Conservation (phyloP, 129 eudicot genomes). For the Chrysanthemum makinoi region DNA sequence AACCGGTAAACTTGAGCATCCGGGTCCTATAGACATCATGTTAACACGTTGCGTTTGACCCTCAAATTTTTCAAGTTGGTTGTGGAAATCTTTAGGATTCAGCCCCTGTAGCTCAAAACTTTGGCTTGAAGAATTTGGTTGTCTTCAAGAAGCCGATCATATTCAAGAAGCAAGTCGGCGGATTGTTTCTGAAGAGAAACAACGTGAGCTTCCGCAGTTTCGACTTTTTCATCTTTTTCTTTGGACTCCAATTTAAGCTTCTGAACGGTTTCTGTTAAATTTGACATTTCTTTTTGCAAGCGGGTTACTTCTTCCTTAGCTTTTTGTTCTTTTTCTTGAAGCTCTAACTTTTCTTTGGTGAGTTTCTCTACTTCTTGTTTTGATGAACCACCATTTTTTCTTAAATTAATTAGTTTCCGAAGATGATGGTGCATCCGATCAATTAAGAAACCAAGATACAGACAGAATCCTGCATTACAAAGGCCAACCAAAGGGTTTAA, state of each 20-base stretch:
- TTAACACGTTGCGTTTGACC: too few species aligned
- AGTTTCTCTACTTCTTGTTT: slow-evolving; percentile 76
- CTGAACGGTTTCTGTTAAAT: slow-evolving; percentile 46
- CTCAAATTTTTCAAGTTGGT: too few species aligned
- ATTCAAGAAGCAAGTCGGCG: slow-evolving; percentile 91
- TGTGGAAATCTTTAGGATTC: too few species aligned
- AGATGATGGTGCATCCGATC: slow-evolving; percentile 94
- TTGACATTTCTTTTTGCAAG: slow-evolving; percentile 54
- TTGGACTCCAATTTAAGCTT: slow-evolving; percentile 56
- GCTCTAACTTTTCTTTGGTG: slow-evolving; percentile 61
- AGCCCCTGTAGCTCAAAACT: slow-evolving; percentile 1
- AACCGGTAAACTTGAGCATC: slow-evolving; percentile 11
- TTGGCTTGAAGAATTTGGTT: slow-evolving; percentile 84
- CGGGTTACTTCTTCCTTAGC: slow-evolving; percentile 51
- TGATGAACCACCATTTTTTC: slow-evolving; percentile 54
- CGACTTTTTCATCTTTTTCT: slow-evolving; percentile 68
- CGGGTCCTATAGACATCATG: not conserved
- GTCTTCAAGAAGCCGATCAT: slow-evolving; percentile 83
- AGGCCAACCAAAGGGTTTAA: slow-evolving; percentile 3
- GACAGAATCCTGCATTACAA: slow-evolving; percentile 68
- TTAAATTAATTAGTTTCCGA: slow-evolving; percentile 46
- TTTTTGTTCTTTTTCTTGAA: slow-evolving; percentile 72
- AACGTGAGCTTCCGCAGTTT: slow-evolving; percentile 86
- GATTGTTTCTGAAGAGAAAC: slow-evolving; percentile 89
- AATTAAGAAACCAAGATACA: slow-evolving; percentile 83